Evolutionary conservation across 1,284 basidiomycete species (phyloP).

Genomic region (Boletus nobilissimus): DNA sequence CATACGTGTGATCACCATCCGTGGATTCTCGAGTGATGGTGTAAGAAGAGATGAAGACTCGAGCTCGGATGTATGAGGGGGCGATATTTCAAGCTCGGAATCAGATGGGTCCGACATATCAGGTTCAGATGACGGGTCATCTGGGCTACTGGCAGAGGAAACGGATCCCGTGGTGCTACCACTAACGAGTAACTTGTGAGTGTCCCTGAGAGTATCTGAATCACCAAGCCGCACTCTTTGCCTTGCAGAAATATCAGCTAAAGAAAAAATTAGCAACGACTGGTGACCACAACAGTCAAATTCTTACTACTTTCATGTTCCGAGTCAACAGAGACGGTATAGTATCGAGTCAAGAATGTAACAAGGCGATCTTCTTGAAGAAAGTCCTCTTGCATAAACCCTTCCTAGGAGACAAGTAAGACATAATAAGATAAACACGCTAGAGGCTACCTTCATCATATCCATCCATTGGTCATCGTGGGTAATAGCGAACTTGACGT

Average conservation of each 20-base stretch:
- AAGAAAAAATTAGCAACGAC: background rate
- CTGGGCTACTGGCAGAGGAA: background rate
- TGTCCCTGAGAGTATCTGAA: background rate
- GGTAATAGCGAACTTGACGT: background rate
- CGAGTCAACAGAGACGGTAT: background rate
- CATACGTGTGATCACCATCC: slow-evolving; percentile 3
- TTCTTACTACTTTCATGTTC: background rate
- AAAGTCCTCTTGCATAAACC: background rate
- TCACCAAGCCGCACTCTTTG: background rate
- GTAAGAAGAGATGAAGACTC: background rate
- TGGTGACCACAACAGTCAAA: too few species aligned
- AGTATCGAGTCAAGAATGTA: background rate
- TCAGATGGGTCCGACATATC: background rate
- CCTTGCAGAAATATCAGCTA: background rate
- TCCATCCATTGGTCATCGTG: slow-evolving; percentile 6
- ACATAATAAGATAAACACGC: background rate
- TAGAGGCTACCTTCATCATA: background rate
- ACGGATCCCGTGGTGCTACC: background rate
- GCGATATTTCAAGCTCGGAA: background rate
- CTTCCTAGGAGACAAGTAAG: background rate
- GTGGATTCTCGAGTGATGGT: background rate
- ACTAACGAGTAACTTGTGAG: background rate
- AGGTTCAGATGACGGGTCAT: background rate
- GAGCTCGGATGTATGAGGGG: background rate
- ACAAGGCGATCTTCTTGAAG: background rate